phyloP scores from a whole-genome alignment of 495 filamentous ascomycete species.

The Glutinoglossum americanum region DNA sequence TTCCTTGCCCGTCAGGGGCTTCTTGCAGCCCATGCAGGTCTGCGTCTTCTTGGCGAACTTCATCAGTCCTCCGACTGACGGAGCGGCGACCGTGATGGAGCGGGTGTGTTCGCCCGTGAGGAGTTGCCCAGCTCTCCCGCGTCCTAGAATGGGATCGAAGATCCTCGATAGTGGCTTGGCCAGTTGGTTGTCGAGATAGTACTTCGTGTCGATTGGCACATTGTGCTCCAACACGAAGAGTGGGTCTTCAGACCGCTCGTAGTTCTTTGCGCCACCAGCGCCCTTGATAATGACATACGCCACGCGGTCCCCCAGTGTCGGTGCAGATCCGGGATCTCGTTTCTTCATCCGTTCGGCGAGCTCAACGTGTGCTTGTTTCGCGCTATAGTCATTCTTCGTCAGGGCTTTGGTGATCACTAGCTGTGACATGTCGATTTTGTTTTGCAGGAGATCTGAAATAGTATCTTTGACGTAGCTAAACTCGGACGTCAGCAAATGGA shows the following conservation, averaged over 20 bases:
- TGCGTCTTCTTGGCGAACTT: conserved; percentile 93
- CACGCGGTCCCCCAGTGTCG: conserved; percentile 85
- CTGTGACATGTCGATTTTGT: conserved; percentile 97
- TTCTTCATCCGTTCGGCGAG: conserved; percentile 90
- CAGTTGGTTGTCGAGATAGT: conserved; percentile 97
- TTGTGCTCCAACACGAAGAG: conserved; percentile 96
- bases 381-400: conserved; percentile 59
- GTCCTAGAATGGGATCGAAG: conserved; percentile 91
- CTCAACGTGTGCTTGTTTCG: conserved; percentile 88
- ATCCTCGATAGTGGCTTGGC: conserved; percentile 84
- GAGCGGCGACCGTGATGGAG: conserved; percentile 71
- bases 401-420: conserved; percentile 97
- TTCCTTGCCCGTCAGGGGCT: conserved; percentile 58
- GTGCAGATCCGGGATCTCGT: conserved; percentile 84
- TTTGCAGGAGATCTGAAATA: conserved; percentile 87
- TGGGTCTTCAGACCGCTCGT: conserved; percentile 88
- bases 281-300: conserved; percentile 98
- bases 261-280: conserved; percentile 67
- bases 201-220: conserved; percentile 92
- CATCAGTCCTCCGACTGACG: conserved; percentile 82
- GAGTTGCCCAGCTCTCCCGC: conserved; percentile 66
- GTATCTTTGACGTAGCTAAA: conserved; percentile 84
- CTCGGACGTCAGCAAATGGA: background rate
- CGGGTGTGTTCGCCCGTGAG: conserved; percentile 83
- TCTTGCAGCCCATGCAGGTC: conserved; percentile 98